Base-by-base conservation (phyloP, 371 early-diverging fungal species). In the Saksenaea oblongispora region DNA sequence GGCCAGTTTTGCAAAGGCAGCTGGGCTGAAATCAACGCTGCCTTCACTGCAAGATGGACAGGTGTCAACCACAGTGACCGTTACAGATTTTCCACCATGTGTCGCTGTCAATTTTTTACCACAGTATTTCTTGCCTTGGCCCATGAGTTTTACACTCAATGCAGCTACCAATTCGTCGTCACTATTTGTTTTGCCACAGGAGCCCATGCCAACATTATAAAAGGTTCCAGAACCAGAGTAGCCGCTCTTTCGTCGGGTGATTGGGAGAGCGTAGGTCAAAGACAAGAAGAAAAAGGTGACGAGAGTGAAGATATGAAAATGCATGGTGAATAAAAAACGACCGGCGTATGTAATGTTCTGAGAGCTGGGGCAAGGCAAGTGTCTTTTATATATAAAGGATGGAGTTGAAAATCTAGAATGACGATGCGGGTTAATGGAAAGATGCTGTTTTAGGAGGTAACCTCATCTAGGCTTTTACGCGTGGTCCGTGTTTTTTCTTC, bases 11-110 rank as follows among this genome's bases (percentile, higher is more conserved):
- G 44, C 27, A 54, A 85, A 85, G 0, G 83, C 84, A 15, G 76
- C 68, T 3, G 82, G 84, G 37, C 72, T 72, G 24, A 85, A 62
- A 63, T 85, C 82, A 18, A 87, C 34, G 65, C 65, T 68, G 2
- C 78, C 80, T 8, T 35, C 17, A 5, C 22, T 37, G 62, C 87
- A 87, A 1, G 51, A 57, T 3, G 82, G 83, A 58, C 87, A 87
- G 3, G 80, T 79, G 63, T 86, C 87, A 18, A 82, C 75, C 15
- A 83, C 70, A 0, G 22, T 77, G 22, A 78, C 83, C 13, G 70
- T 75, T 28, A 83, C 80, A 9, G 66, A 60, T 13, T 76, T 75
- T 39, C 57, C 58, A 0, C 70, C 68, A 14, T 73, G 75, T 11
- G 59, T 71, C 8, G 75, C 59, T 1, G 47, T 75, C 26, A 81